phyloP scores from a whole-genome alignment of 108 stramenopile genomes.

The Cyclotella sp. region DNA sequence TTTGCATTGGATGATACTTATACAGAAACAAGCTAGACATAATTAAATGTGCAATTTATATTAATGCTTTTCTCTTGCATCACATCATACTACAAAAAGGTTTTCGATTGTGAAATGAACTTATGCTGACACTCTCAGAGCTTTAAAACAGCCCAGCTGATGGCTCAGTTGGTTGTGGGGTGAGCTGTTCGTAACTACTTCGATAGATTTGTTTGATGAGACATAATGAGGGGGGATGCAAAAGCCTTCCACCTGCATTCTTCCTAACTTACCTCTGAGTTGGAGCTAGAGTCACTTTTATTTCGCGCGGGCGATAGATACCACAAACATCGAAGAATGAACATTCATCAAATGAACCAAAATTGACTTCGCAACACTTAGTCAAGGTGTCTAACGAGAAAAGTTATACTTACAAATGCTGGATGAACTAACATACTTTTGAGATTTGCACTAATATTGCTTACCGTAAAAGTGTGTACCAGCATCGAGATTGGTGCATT shows the following conservation, averaged over 20 bases:
- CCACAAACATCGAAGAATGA: conserved; percentile 1
- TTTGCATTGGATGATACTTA: conserved; percentile 35
- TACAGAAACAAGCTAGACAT: neutral
- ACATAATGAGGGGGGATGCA: no score
- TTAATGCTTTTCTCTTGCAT: neutral
- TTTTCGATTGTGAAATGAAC: no score
- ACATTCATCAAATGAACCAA: conserved; percentile 1
- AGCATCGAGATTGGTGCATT: neutral
- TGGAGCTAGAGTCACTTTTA: neutral
- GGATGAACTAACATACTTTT: neutral
- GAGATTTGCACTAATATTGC: neutral
- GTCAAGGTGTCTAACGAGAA: neutral
- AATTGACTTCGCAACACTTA: neutral
- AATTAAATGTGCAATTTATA: neutral
- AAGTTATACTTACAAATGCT: neutral
- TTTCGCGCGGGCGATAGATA: neutral
- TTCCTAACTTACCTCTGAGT: neutral
- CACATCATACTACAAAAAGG: no score
- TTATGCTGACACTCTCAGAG: no score
- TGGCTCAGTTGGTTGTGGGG: no score
- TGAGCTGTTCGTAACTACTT: no score
- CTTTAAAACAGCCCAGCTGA: no score
- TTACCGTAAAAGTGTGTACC: neutral
- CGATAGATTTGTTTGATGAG: no score
- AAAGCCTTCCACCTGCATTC: no score